Evolutionary conservation across 108 stramenopile genomes (phyloP).

Genomic region (Skeletonema costatum): DNA sequence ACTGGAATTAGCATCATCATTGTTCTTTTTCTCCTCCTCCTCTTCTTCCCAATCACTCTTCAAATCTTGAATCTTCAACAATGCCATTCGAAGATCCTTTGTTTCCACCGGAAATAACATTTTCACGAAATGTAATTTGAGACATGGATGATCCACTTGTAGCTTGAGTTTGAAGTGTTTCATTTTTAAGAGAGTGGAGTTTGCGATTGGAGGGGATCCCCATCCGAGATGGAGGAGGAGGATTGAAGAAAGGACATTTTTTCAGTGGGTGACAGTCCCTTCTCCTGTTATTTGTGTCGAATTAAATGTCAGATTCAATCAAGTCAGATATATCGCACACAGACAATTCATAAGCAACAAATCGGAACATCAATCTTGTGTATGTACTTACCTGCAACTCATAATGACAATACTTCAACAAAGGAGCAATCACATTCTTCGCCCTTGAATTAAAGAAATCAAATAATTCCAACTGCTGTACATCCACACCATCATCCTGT

Average conservation of each 20-base stretch:
- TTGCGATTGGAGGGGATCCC: conserved; percentile 17
- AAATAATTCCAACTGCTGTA: conserved; percentile 51
- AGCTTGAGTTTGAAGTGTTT: conserved; percentile 19
- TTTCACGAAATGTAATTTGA: conserved; percentile 62
- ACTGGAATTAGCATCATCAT: not conserved
- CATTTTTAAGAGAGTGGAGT: conserved; percentile 9
- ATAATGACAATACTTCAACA: conserved; percentile 80
- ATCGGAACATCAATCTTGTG: not conserved
- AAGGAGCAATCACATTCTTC: conserved; percentile 67
- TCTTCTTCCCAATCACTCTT: conserved; percentile 28
- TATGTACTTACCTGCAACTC: conserved; percentile 51
- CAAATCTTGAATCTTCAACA: conserved; percentile 40
- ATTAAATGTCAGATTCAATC: no score
- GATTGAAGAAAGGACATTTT: conserved; percentile 15
- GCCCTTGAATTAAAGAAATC: conserved; percentile 80
- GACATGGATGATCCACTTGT: conserved; percentile 17
- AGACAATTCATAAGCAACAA: no score
- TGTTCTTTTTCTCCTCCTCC: conserved; percentile 13
- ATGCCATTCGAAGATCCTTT: conserved; percentile 37
- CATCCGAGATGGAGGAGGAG: not conserved
- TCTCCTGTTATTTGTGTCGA: conserved; percentile 21
- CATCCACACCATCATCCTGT: conserved; percentile 25
- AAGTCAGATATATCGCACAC: no score
- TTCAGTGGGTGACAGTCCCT: conserved; percentile 19
- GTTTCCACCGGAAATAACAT: conserved; percentile 58